Evolutionary conservation across 116 monocot species (phyloP).

Genomic region (Posidonia oceanica): DNA sequence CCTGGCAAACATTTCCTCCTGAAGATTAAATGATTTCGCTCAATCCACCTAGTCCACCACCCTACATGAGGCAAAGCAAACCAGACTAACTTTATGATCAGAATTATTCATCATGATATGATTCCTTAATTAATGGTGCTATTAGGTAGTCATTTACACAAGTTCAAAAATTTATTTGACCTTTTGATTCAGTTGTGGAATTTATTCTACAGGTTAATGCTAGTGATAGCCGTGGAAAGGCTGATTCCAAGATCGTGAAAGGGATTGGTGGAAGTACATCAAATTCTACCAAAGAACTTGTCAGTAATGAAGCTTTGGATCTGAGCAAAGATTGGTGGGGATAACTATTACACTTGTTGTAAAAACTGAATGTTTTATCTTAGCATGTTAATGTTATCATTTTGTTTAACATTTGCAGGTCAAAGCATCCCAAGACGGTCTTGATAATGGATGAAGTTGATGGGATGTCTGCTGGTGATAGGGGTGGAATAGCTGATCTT

Average conservation of each 20-base stretch:
- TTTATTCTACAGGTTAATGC: constrained; percentile 76
- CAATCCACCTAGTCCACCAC: no score
- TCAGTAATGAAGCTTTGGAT: constrained; percentile 63
- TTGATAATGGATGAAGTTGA: constrained; percentile 99
- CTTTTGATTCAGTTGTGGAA: neutral
- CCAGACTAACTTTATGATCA: neutral
- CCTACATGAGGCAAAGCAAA: no score
- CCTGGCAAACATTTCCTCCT: no score
- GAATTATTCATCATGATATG: no score
- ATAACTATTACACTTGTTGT: neutral
- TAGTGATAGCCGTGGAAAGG: constrained; percentile 98
- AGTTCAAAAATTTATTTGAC: neutral
- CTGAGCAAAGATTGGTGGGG: constrained; percentile 46
- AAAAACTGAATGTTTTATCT: no score
- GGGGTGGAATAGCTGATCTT: constrained; percentile 97
- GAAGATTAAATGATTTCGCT: no score
- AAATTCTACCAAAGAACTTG: constrained; percentile 93
- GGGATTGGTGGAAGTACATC: constrained; percentile 77
- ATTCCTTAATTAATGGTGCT: no score
- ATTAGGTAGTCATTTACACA: no score
- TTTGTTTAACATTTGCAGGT: constrained; percentile 23
- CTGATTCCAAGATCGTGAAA: constrained; percentile 77
- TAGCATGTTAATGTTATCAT: neutral
- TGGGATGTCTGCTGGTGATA: constrained; percentile 98
- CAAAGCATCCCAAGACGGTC: constrained; percentile 65